Conservation (phyloP, 2,329 filamentous ascomycete species). For the Beauveria medogensis region DNA sequence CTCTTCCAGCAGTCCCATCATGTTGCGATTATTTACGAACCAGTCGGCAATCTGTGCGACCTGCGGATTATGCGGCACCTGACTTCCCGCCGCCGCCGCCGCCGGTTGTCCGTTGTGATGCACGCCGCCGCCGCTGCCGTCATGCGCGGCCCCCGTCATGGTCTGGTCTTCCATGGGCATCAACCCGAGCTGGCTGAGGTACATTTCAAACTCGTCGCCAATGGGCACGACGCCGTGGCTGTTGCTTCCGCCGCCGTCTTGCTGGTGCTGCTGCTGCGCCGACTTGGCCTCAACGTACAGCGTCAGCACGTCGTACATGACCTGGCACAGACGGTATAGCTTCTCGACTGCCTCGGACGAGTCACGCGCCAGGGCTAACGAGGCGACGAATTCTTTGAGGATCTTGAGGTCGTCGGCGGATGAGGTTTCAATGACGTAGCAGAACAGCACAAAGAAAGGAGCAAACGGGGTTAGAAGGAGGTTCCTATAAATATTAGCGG, state of each 20-base stretch:
- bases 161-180: conserved; percentile 35
- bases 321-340: conserved; percentile 52
- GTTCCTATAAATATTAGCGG: conserved; percentile 30
- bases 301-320: conserved; percentile 53
- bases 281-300: conserved; percentile 55
- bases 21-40: conserved; percentile 58
- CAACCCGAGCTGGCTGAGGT: conserved; percentile 55
- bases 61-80: conserved; percentile 21
- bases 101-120: conserved; percentile 12
- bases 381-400: conserved; percentile 48
- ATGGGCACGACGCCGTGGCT: conserved; percentile 33
- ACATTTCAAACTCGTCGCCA: conserved; percentile 55
- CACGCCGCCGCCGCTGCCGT: conserved; percentile 13
- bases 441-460: conserved; percentile 53
- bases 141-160: conserved; percentile 16
- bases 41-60: conserved; percentile 51
- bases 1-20: conserved; percentile 57
- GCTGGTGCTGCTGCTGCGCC: conserved; percentile 36
- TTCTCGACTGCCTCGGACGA: conserved; percentile 52
- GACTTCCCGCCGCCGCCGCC: neutral
- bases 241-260: conserved; percentile 14
- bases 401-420: conserved; percentile 44
- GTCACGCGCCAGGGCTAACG: conserved; percentile 41
- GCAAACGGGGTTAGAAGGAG: conserved; percentile 49
- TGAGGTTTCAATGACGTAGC: conserved; percentile 47